Evolutionary conservation across 306 rosid genomes (phyloP), one percentile per base, ranked within the genome.

Genomic region (Mimosa bimucronata): DNA sequence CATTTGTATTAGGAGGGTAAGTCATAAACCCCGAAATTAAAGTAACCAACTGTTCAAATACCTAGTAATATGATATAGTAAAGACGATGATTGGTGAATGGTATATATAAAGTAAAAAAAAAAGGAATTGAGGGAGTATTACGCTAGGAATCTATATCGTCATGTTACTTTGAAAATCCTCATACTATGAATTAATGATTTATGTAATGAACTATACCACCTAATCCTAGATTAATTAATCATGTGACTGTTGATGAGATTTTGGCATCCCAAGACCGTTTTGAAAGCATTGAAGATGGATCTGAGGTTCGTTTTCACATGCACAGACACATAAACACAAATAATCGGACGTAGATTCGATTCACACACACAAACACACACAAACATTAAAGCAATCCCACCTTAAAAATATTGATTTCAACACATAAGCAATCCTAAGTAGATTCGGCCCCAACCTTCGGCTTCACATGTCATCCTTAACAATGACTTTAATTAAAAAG

Each of bases 401-500:
- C 37, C 18, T 25, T 26, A 26, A 60, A 58, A 23, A 7, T 9
- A 9, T 58, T 23, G 4, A 30, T 58, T 58, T 58, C 65, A 58
- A 25, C 30, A 58, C 30, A 25, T 26, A 60, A 26, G 19, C 37
- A 25, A 60, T 60, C 65, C 66, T 25, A 60, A 3, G 34, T 11
- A 26, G 66, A 66, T 66, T 84, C 53, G 46, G 69, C 21, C 68
- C 62, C 46, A 81, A 77, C 81, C 28, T 81, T 77, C 79, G 52
- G 52, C n/a, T 82, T 76, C 88, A 86, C 88, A 86, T 82, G 88
- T 80, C 78, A 25, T 74, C 38, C 76, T 81, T 69, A 73, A 73
- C 77, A 44, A 76, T 44, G 73, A 81, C 71, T 74, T 21, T 23
- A 31, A 34, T 34, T 34, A 34, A 34, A 34, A 34, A 34, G 38